Percentiles rank a stretch among this genome's conserved stretches.
Conservation (phyloP, 2,329 filamentous ascomycete genomes). For the Sarocladium oryzae region DNA sequence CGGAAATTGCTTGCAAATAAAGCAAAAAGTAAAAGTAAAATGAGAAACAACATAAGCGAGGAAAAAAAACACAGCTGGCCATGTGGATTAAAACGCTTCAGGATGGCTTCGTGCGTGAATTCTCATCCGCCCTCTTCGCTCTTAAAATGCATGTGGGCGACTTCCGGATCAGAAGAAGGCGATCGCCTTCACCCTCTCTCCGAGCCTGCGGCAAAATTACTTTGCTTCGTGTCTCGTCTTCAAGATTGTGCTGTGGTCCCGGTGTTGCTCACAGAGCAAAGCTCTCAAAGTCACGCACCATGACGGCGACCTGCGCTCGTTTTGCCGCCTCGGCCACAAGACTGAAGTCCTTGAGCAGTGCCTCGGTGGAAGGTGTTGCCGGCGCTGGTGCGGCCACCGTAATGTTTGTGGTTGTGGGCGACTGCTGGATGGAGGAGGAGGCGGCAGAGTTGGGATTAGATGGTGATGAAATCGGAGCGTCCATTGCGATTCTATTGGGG, state of each 20-base stretch:
- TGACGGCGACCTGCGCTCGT: conserved; percentile 80
- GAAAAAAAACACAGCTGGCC: not conserved
- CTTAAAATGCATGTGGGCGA: too few relatives aligned
- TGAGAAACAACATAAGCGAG: not conserved
- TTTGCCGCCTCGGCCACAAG: conserved; percentile 90
- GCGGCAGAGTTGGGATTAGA: conserved; percentile 15
- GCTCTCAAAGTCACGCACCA: conserved; percentile 80
- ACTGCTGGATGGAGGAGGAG: conserved; percentile 23
- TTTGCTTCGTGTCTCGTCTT: too few relatives aligned
- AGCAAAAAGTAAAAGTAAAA: not conserved
- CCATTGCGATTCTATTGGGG: conserved; percentile 18
- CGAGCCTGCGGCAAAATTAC: too few relatives aligned
- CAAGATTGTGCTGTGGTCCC: too few relatives aligned
- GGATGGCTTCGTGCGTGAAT: not conserved
- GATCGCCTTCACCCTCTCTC: too few relatives aligned
- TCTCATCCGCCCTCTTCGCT: not conserved
- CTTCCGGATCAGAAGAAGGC: too few relatives aligned
- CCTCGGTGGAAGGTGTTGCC: conserved; percentile 40
- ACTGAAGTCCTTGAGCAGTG: conserved; percentile 73
- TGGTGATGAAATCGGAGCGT: conserved; percentile 28
- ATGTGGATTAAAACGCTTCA: not conserved
- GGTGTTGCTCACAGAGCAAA: conserved; percentile 46
- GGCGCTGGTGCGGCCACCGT: conserved; percentile 21
- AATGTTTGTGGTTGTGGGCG: conserved; percentile 19
- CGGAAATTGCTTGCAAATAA: not conserved